Conservation (phyloP, 306 rosid genomes). For the Abrus pulchellus region DNA sequence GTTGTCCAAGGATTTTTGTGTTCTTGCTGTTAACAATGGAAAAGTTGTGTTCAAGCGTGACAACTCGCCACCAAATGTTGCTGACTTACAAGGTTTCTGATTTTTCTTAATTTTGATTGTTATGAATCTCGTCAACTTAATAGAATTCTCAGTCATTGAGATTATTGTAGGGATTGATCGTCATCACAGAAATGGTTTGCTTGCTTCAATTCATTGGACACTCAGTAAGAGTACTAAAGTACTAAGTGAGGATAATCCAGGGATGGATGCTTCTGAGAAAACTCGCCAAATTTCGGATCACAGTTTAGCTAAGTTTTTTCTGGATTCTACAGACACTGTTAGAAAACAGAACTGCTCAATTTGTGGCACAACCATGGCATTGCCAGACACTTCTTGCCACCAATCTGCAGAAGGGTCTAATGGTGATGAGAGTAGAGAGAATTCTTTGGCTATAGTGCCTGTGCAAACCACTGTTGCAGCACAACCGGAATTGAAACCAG, state of each 20-base stretch:
- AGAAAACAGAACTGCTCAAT: conserved; percentile 60
- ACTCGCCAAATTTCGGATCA: conserved; percentile 52
- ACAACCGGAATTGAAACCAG: conserved; percentile 72
- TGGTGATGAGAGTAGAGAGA: conserved; percentile 49
- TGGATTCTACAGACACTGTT: conserved; percentile 54
- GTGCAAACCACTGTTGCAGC: conserved; percentile 58
- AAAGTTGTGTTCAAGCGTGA: conserved; percentile 78
- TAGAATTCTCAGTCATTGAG: conserved; percentile 40
- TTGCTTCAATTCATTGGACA: conserved; percentile 60
- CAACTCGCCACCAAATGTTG: conserved; percentile 44
- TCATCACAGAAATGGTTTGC: conserved; percentile 55
- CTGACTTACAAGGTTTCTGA: conserved; percentile 63
- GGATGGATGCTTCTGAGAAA: conserved; percentile 28
- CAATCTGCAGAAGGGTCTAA: conserved; percentile 58
- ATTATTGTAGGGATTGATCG: conserved; percentile 62
- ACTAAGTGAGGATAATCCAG: conserved; percentile 54
- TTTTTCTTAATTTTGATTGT: conserved; percentile 15
- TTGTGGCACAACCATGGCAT: conserved; percentile 56
- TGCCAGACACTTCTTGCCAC: conserved; percentile 49
- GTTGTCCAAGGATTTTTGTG: conserved; percentile 67
- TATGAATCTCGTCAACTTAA: conserved; percentile 14
- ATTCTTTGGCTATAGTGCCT: conserved; percentile 80
- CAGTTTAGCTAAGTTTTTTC: conserved; percentile 61
- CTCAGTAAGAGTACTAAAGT: conserved; percentile 57
- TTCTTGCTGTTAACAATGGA: conserved; percentile 85